These are phyloP conservation scores for Fusarium sp. DNA, from an alignment of 2,329 filamentous ascomycete species.

Conservation along the genomic window DNA sequence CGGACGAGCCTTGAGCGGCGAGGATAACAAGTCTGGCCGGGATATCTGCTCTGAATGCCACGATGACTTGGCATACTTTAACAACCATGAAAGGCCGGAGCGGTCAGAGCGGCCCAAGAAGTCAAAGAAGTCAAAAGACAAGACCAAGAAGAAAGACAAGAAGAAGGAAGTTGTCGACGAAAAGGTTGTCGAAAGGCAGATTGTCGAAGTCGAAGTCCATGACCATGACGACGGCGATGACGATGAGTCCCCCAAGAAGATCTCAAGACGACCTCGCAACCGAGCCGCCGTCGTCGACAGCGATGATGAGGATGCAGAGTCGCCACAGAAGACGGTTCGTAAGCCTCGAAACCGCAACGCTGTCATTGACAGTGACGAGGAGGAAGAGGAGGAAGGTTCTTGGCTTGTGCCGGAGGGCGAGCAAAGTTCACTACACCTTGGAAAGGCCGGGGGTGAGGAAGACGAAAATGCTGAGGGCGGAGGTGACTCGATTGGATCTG, in stretches of 20 bases:
- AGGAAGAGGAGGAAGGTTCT: constrained; percentile 75
- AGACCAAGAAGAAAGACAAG: constrained; percentile 32
- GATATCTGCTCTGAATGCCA: constrained; percentile 78
- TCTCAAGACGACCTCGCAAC: constrained; percentile 22
- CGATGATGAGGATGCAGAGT: constrained; percentile 33
- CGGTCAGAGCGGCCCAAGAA: constrained; percentile 53
- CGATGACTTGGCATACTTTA: constrained; percentile 75
- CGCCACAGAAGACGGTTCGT: constrained; percentile 41
- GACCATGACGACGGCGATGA: constrained; percentile 39
- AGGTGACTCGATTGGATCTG: constrained; percentile 79
- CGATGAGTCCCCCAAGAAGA: constrained; percentile 31
- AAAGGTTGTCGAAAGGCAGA: constrained; percentile 25
- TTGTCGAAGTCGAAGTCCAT: constrained; percentile 21
- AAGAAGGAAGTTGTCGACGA: constrained; percentile 26
- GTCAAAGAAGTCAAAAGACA: constrained; percentile 33
- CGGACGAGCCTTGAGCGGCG: constrained; percentile 71
- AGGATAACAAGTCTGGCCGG: constrained; percentile 54
- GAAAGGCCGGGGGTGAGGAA: constrained; percentile 83
- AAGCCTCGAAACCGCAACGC: constrained; percentile 64
- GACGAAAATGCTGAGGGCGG: constrained; percentile 90
- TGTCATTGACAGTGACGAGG: constrained; percentile 74
- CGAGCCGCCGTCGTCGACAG: constrained; percentile 30
- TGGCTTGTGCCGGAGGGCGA: constrained; percentile 83
- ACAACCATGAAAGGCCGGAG: constrained; percentile 57
- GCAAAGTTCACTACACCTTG: constrained; percentile 69